Conservation (phyloP, 2,329 filamentous ascomycete species). For the Elsinoe perseae region DNA sequence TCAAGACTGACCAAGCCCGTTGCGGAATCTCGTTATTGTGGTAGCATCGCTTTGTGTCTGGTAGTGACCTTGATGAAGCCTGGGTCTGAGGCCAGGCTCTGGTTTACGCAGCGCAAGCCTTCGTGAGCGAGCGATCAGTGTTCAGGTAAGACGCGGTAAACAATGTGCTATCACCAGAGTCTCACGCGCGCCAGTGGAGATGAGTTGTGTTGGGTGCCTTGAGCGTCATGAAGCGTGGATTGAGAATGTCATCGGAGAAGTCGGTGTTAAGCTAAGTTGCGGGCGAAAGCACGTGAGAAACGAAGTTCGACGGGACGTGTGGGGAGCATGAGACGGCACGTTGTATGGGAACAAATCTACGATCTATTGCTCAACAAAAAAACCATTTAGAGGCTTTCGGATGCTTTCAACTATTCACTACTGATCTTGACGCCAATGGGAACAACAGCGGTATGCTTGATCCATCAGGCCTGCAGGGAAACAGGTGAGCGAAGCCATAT, state of each 20-base stretch:
- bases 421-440: background rate
- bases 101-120: too few species aligned
- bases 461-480: background rate
- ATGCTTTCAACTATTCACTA: background rate
- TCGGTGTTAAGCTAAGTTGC: background rate
- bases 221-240: background rate
- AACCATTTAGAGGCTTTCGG: too few species aligned
- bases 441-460: background rate
- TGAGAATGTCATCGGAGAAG: background rate
- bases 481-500: background rate
- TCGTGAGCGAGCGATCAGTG: too few species aligned
- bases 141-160: too few species aligned
- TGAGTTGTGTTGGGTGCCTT: background rate
- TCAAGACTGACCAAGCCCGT: background rate
- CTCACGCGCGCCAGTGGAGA: too few species aligned
- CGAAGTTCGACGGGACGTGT: background rate
- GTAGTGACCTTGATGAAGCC: background rate
- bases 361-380: background rate
- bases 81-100: background rate
- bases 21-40: background rate
- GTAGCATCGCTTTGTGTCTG: background rate
- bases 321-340: background rate
- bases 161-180: too few species aligned
- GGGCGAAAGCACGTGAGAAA: background rate
- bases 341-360: background rate